Evolutionary conservation across 495 filamentous ascomycete species (phyloP), one percentile per base, ranked within the genome.

Genomic region (Oidiodendron maius): DNA sequence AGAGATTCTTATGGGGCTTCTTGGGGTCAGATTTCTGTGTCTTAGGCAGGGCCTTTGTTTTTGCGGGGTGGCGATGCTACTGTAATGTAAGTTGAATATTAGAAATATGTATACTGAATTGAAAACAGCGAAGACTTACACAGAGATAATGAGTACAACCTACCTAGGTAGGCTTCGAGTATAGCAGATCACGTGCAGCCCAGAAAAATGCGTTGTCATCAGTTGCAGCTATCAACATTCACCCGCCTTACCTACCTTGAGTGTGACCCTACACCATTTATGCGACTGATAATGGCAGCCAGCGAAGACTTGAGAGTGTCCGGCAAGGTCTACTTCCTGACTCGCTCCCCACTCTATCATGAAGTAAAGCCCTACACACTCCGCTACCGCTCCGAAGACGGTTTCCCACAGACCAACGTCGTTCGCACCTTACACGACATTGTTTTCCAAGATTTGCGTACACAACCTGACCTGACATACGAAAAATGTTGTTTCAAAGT

Each of bases 291-390:
- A 32, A 32, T 32, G 28, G 28, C 28, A 32, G 8, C 28, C 28
- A 32, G 28, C 28, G 28, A 32, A 32, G 28, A 32, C 28, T 32
- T 32, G n/a, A 32, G 8, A 32, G 28, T 32, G 28, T 32, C 28
- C 28, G 28, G 28, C 28, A 32, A 32, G 28, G 28, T 39, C 36
- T 39, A 47, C 20, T 47, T 47, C 34, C 34, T 37, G 2, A 10
- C 44, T n/a, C 30, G 32, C n/a, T 21, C 25, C 18, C 30, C 30
- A 4, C 4, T 38, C 2, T 47, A 15, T 20, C 5, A 24, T 8
- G 11, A 8, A 2, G 34, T 20, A 18, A 47, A 47, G 44, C 44
- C 44, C 2, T 47, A 47, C 23, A 47, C 25, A 37, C 6, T 47
- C 10, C 44, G 44, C 18, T 47, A 32, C 15, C 16, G 9, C 2